phyloP scores from a whole-genome alignment of 805 yeast genomes.

The Lipomyces kockii region DNA sequence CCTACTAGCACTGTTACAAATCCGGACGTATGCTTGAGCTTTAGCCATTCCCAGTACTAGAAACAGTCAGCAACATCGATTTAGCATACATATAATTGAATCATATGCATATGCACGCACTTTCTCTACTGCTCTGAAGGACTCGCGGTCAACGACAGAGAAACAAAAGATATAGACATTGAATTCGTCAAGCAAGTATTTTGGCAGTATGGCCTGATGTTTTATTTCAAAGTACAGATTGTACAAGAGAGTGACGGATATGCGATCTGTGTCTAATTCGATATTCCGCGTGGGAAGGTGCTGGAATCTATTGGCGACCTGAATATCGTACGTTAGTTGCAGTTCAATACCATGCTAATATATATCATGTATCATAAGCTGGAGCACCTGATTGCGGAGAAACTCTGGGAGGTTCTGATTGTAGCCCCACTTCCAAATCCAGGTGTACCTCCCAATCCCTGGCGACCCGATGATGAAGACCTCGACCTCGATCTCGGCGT shows the following conservation, averaged over 20 bases:
- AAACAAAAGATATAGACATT: not conserved
- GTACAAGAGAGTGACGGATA: not conserved
- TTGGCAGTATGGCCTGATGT: not conserved
- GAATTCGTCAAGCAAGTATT: not conserved
- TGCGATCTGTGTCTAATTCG: not conserved
- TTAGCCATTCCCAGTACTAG: not conserved
- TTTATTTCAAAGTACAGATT: not conserved
- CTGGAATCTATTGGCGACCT: constrained; percentile 1
- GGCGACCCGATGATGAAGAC: not conserved
- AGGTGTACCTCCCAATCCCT: not conserved
- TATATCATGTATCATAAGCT: not conserved
- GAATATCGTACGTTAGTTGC: not conserved
- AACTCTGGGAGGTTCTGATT: not conserved
- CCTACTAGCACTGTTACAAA: constrained; percentile 1
- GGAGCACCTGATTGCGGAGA: not conserved
- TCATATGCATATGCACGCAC: not conserved
- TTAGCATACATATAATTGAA: not conserved
- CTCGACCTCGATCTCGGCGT: not conserved
- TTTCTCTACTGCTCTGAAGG: not conserved
- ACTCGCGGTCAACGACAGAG: not conserved
- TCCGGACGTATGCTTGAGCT: not conserved
- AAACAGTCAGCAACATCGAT: not conserved
- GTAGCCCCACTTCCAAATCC: constrained; percentile 1
- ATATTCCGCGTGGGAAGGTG: not conserved
- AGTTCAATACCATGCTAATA: not conserved